Evolutionary conservation across 306 rosid genomes (phyloP).

Genomic region (Carpinus viminea): DNA sequence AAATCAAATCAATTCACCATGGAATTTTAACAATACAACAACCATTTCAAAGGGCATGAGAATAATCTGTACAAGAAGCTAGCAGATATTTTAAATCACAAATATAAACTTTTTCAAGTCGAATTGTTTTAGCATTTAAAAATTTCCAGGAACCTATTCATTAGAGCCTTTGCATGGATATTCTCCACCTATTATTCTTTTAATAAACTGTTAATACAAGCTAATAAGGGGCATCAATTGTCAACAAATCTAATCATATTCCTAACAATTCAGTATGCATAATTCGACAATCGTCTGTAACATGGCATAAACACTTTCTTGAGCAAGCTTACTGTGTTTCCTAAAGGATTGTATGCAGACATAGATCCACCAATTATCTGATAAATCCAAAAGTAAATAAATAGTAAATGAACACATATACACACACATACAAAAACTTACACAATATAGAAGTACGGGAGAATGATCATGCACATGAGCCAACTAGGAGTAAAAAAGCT

Average conservation of each 20-base stretch:
- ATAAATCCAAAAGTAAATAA: background rate
- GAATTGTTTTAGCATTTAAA: too few species aligned
- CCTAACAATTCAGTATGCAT: background rate
- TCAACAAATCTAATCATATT: background rate
- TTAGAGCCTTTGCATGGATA: background rate
- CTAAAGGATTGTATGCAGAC: background rate
- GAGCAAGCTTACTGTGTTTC: background rate
- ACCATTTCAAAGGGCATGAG: background rate
- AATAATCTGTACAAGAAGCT: background rate
- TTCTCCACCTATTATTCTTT: constrained; percentile 9
- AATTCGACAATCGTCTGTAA: background rate
- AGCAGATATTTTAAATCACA: background rate
- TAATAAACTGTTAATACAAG: background rate
- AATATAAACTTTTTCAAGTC: too few species aligned
- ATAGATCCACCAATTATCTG: background rate
- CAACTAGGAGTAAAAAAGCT: background rate
- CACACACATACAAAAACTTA: background rate
- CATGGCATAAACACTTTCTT: background rate
- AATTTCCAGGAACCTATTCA: background rate
- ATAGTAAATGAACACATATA: background rate
- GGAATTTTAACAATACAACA: background rate
- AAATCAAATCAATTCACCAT: background rate
- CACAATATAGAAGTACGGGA: background rate
- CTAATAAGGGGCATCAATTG: background rate
- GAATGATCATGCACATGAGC: background rate